Evolutionary conservation across 2,329 filamentous ascomycete genomes (phyloP), one percentile per base, ranked within the genome.

Genomic region (Hypoxylon sp.): DNA sequence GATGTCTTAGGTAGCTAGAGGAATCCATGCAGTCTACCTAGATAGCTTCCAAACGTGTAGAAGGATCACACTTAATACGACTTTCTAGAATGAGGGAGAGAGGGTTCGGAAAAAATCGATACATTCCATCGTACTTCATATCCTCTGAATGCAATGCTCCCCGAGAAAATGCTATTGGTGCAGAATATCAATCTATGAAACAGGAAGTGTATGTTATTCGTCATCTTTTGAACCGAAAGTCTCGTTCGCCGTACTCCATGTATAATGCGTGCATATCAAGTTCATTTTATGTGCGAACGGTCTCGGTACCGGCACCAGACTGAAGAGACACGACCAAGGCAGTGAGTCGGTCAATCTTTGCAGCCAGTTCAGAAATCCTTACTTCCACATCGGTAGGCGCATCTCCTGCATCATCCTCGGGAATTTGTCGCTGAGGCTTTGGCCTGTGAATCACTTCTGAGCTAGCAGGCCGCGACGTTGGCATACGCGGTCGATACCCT

Each of bases 341-440:
- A 0, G 87, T 88, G 69, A 90, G 79, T 61, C 84, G 84, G 70
- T 89, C 87, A 72, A 91, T 88, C 81, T 89, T 90, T 51, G 77
- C 78, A 46, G 83, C 82, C 71, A 90, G 77, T 70, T 90, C 87
- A 3, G 80, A 77, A 59, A 90, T 83, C 67, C 85, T 85, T 26
- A 83, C 81, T 71, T 90, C 87, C 44, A 83, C 76, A 13, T 79
- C 76, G 0, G 78, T 78, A 13, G 83, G 80, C 17, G 80, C 80
- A 44, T 82, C 77, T 35, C 75, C 71, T 2, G 55, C 65, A 47
- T 82, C 80, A 24, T 83, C 80, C n/a, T 81, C 80, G 3, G 33
- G 61, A 62, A 29, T 56, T 65, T 67, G 48, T 47, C 59, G 65
- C n/a, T 71, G 67, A 37, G 55, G 57, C 42, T 66, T 73, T 3